Base-by-base conservation (phyloP, 1,284 basidiomycete genomes). In the Cryptococcus sp. region DNA sequence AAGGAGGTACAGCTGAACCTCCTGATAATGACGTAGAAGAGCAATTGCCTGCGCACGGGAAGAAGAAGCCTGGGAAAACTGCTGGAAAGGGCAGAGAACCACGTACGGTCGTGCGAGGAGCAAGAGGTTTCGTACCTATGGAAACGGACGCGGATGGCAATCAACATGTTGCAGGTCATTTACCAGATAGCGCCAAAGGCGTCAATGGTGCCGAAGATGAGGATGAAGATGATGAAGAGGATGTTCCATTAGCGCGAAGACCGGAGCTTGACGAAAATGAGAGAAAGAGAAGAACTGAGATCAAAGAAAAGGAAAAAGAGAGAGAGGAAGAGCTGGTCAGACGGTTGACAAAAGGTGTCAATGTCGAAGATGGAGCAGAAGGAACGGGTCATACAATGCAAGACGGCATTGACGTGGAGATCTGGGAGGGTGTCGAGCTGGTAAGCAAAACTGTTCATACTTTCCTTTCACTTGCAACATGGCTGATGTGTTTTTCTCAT, bases 321-420 rank as follows among this genome's bases (percentile, higher is more conserved):
- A 49, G 38, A 26, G 59, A 58, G 23, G 19, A 64, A 80, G 71
- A 75, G 46, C 85, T 85, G 67, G 84, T 92, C 80, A 86, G 90
- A 60, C 83, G 88, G 38, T 80, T 93, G 57, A 86, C 86, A 20
- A 87, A 87, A n/a, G 90, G 89, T 22, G 86, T 89, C 3, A 87
- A 89, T 5, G 83, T 91, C 4, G 89, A 92, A 13, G 83, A 67
- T 26, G 65, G 56, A n/a, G 51, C 38, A 3, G 63, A 59, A 16
- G 52, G 49, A 0, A 16, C 40, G n/a, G 52, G 50, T 7, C 25
- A 46, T n/a, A 37, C 54, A 16, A 57, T 40, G 13, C 46, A 58
- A 19, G 53, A 45, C n/a, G 59, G 55, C 7, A 64, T 63, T 6
- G 68, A 72, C 25, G 70, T 73, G n/a, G 70, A 75, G 19, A 54